Evolutionary conservation across 805 yeast genomes (phyloP), one percentile per base, ranked within the genome.

Genomic region (Ogataea corticis): DNA sequence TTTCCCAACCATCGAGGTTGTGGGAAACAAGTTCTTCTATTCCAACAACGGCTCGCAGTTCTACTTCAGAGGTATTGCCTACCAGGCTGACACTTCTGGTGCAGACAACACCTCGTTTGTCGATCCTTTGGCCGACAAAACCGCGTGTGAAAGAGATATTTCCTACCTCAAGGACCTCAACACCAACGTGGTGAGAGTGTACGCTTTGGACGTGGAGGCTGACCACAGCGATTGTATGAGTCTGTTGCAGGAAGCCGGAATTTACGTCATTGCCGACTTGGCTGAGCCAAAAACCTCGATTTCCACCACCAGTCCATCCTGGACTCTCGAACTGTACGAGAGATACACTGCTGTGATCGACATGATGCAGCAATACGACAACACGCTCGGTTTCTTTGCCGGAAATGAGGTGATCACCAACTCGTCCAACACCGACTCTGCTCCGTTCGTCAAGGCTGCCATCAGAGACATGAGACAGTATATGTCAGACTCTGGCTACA

Each of bases 401-500:
- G 92, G 92, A 75, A 86, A 86, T 63, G 92, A 86, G 75, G 92
- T 86, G 51, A 77, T 89, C 59, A 85, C 85, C 68, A 75, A 79
- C 57, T 64, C 63, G 27, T 62, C 78, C 56, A 85, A 83, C 70
- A 82, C 91, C 46, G 83, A 75, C 51, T 83, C 92, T 46, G 85
- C 92, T 44, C 84, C 92, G 31, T 86, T 78, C 63, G 92, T 86
- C 54, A 86, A 86, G 67, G 92, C 92, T 50, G 92, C 92, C 25
- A 67, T 86, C 47, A 80, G 94, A 77, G 92, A 86, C 66, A 73
- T 81, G 58, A 86, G 84, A 68, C 69, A 76, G 23, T 85, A 86
- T 69, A 85, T 86, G 59, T 64, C 66, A 28, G 74, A 68, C 17
- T 66, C 77, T 62, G 76, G 77, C 50, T 85, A 85, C 73, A 75